These are phyloP conservation scores for Ogataea hybrid DNA, from an alignment of 1,139 yeast genomes.

Conservation along the genomic window DNA sequence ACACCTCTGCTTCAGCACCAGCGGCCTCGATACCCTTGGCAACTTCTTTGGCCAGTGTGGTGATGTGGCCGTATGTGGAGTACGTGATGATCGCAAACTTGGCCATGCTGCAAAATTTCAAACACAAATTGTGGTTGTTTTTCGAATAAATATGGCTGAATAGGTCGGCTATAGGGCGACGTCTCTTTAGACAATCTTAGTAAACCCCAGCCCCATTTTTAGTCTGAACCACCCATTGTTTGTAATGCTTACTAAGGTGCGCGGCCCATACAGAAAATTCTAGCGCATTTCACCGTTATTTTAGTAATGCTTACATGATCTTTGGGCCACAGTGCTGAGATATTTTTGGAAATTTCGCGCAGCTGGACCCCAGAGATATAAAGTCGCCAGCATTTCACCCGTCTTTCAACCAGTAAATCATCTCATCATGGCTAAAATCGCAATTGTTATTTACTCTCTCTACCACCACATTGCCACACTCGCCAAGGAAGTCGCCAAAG, in stretches of 20 bases:
- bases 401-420: background rate
- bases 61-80: conserved; percentile 50
- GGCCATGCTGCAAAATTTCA: conserved; percentile 11
- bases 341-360: background rate
- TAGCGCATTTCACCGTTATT: background rate
- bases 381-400: background rate
- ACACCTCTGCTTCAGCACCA: conserved; percentile 41
- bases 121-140: background rate
- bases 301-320: conserved; percentile 5
- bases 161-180: background rate
- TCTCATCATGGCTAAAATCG: conserved; percentile 48
- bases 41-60: conserved; percentile 41
- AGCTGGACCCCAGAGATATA: background rate
- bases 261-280: conserved; percentile 2
- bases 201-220: background rate
- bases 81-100: conserved; percentile 39
- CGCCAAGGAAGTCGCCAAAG: conserved; percentile 69
- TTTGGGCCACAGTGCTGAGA: background rate
- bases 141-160: background rate
- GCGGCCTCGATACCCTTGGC: conserved; percentile 41
- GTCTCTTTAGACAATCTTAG: background rate
- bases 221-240: background rate
- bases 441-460: conserved; percentile 75
- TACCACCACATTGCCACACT: conserved; percentile 74
- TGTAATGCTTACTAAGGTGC: conserved; percentile 4